A percentile compares a stretch with the other conserved stretches of the same genome.
Conservation (phyloP, 2,329 filamentous ascomycete genomes). For the Exophiala sp. region DNA sequence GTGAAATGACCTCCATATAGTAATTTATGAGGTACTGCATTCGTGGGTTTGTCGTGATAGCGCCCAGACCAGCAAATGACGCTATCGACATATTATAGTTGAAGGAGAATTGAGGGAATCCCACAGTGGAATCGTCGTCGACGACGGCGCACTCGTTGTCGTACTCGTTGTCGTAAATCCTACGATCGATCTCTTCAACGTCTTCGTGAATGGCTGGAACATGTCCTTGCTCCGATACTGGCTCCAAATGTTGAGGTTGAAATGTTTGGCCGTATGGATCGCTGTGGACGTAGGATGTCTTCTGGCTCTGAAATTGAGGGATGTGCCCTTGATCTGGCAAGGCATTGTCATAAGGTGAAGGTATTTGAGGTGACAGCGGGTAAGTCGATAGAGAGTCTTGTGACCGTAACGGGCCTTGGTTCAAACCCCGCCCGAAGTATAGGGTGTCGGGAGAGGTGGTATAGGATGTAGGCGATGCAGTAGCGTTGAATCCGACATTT, state of each 20-base stretch:
- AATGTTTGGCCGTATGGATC: not conserved
- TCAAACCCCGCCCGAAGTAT: slow-evolving; percentile 16
- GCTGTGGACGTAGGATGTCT: not conserved
- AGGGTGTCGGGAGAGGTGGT: slow-evolving; percentile 11
- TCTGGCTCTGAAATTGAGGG: not conserved
- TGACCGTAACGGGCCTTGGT: slow-evolving; percentile 5
- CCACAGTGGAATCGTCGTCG: slow-evolving; percentile 13
- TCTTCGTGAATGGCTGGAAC: slow-evolving; percentile 29
- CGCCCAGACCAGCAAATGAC: slow-evolving; percentile 16
- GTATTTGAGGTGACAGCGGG: slow-evolving; percentile 8
- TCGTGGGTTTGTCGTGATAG: slow-evolving; percentile 65
- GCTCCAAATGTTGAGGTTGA: slow-evolving; percentile 1
- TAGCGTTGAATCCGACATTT: not conserved
- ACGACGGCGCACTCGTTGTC: slow-evolving; percentile 17
- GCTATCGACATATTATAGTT: slow-evolving; percentile 19
- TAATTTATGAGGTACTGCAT: slow-evolving; percentile 90
- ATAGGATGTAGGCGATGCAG: slow-evolving; percentile 12
- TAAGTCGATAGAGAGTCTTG: not conserved
- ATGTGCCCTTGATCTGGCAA: slow-evolving; percentile 6
- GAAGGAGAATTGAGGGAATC: slow-evolving; percentile 8
- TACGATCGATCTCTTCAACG: slow-evolving; percentile 17
- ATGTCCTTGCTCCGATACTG: not conserved
- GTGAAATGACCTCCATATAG: slow-evolving; percentile 88
- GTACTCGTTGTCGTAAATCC: slow-evolving; percentile 12
- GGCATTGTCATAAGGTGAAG: slow-evolving; percentile 4